A percentile compares a stretch with the other conserved stretches of the same genome.
These are phyloP conservation scores for Acacia acuminata DNA, from an alignment of 306 rosid genomes.

Conservation along the genomic window DNA sequence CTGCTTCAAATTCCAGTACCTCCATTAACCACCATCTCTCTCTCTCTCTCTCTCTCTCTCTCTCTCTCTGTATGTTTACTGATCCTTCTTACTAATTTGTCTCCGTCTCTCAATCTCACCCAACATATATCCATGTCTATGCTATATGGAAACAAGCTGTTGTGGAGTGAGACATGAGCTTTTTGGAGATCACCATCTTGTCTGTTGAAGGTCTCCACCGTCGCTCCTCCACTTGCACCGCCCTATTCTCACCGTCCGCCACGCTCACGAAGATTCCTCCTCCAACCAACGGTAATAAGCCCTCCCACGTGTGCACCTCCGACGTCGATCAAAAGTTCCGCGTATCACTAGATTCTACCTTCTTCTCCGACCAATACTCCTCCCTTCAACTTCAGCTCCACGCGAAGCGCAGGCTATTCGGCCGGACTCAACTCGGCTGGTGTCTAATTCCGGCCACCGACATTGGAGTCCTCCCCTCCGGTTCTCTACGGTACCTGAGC, in stretches of 20 bases:
- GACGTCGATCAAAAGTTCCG: conserved; percentile 47
- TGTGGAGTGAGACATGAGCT: neutral
- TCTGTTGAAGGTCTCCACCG: conserved; percentile 54
- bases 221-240: neutral
- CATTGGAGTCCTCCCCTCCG: conserved; percentile 44
- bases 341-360: conserved; percentile 40
- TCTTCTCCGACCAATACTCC: conserved; percentile 49
- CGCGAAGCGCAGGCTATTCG: conserved; percentile 51
- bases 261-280: conserved; percentile 40
- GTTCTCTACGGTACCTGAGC: conserved; percentile 46
- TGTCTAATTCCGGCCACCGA: conserved; percentile 56
- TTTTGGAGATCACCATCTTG: conserved; percentile 51
- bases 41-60: neutral
- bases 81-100: too few relatives aligned
- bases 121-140: neutral
- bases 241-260: conserved; percentile 25
- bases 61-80: too few relatives aligned
- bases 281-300: conserved; percentile 22
- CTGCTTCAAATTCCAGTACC: neutral
- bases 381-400: conserved; percentile 47
- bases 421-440: conserved; percentile 54
- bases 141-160: neutral
- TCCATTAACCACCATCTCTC: neutral
- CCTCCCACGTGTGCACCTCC: neutral
- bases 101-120: neutral